These are phyloP conservation scores for Arthrobotrys iridis DNA, from an alignment of 2,329 filamentous ascomycete genomes.

Conservation along the genomic window DNA sequence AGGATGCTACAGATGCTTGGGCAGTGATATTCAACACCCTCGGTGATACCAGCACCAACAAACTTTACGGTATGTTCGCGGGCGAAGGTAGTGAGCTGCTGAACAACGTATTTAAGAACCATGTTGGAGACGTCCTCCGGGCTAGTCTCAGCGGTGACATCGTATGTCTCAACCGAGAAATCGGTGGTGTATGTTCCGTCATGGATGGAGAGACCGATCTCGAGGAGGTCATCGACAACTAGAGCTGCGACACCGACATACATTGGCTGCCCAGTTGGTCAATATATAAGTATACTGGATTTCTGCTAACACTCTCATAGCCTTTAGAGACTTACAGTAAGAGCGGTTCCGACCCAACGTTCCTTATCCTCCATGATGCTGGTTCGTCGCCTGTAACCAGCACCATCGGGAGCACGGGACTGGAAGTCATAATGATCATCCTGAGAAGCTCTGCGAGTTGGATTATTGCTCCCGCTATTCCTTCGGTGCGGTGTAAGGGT, in stretches of 20 bases:
- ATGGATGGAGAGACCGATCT: slow-evolving; percentile 75
- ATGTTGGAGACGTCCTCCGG: slow-evolving; percentile 64
- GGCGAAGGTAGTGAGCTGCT: slow-evolving; percentile 55
- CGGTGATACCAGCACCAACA: slow-evolving; percentile 76
- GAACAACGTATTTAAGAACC: slow-evolving; percentile 68
- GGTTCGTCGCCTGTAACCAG: slow-evolving; percentile 43
- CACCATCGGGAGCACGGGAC: slow-evolving; percentile 46
- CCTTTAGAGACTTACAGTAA: slow-evolving; percentile 38
- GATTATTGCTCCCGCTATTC: slow-evolving; percentile 12
- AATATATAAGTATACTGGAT: not conserved
- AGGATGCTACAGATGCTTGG: slow-evolving; percentile 75
- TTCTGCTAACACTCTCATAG: not conserved
- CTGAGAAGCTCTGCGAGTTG: slow-evolving; percentile 23
- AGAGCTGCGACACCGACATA: slow-evolving; percentile 72
- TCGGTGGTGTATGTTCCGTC: slow-evolving; percentile 80
- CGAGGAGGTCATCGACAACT: slow-evolving; percentile 66
- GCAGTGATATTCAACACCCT: slow-evolving; percentile 69
- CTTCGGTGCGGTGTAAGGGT: slow-evolving; percentile 10
- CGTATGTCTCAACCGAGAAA: slow-evolving; percentile 72
- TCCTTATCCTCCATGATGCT: slow-evolving; percentile 54
- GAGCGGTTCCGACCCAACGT: slow-evolving; percentile 48
- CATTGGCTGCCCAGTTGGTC: slow-evolving; percentile 64
- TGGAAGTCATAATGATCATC: slow-evolving; percentile 51
- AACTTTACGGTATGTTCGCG: slow-evolving; percentile 76
- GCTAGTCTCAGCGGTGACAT: slow-evolving; percentile 62